Base-by-base conservation (phyloP, 441 rosid genomes). In the Iberis amara region DNA sequence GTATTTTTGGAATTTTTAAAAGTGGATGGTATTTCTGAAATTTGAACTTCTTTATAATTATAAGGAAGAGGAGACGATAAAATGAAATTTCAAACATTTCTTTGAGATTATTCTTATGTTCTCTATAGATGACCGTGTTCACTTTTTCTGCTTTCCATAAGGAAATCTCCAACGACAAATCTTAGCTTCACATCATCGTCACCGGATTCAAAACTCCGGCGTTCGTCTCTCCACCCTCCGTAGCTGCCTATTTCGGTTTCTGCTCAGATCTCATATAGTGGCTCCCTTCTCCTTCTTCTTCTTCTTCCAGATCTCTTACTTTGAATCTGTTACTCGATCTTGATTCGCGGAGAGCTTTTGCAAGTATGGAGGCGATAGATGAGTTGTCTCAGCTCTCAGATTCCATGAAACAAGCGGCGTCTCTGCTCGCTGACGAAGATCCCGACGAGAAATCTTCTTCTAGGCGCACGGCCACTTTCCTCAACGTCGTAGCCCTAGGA, bases 371-470 rank as follows among this genome's bases (percentile, higher is more conserved):
- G 62, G 83, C 85, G 74, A 86, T 81, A 76, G 89, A 86, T 39
- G 95, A 83, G 62, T 59, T 83, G 41, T 44, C 47, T 8, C 82
- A 81, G 69, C 76, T 83, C 11, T 70, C 92, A 21, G 85, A 86
- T 47, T 77, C 89, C 54, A 86, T 86, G 92, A 75, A 64, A 47
- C 89, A 79, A 68, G 92, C 92, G 43, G 59, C 78, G 40, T 61
- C 84, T 3, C 57, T 86, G 11, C 95, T 86, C 58, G 92, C 95
- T 11, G 87, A 85, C 59, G 95, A 83, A 62, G 87, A 86, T 62
- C 78, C 77, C 27, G 87, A 81, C 39, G 87, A 86, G 47, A 81
- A 36, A 41, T 57, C 83, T 4, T 49, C 73, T 76, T 64, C 79
- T 15, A 57, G 64, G 49, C 71, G 89, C 11, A 50, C 66, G 10